Evolutionary conservation across 2,329 filamentous ascomycete species (phyloP), one percentile per base, ranked within the genome.

Genomic region (Ophiocordyceps camponoti-saundersi): DNA sequence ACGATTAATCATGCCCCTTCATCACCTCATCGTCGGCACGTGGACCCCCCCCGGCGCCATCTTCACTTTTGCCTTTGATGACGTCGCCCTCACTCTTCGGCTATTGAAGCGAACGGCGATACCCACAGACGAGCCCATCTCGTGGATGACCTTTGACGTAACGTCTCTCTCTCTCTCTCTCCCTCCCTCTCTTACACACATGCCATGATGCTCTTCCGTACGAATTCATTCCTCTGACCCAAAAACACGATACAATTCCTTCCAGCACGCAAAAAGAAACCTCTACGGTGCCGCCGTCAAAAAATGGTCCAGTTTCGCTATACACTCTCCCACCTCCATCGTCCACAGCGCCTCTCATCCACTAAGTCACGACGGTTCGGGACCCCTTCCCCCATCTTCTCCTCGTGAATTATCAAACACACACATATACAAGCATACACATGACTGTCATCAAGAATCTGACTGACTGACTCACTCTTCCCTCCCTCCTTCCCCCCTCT

Each of bases 241-340:
- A 8, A 8, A 26, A 4, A 26, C 4, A 4, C 4, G 8, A 4
- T 5, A 8, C 8, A 26, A 26, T 26, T 26, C 23, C 8, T 26
- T 26, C 4, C 58, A 90, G 81, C 85, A 93, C 65, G 69, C 74
- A 51, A 84, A 82, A 58, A 90, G 87, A 65, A 82, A 84, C 61
- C 81, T 94, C 50, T 94, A 94, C 62, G 87, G 87, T 56, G 81
- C 87, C 3, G 85, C 85, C 50, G 92, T 92, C 85, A 94, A 94
- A 72, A 90, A 88, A 62, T 94, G 86, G 85, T 82, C 82, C 45
- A 88, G 82, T 61, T 90, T 85, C 62, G 70, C 79, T 43, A 82
- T 93, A 56, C 76, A 80, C 56, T 81, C 76, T 54, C 83, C 86
- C 3, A 80, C 77, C 2, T 77, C 86, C 45, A 92, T 94, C 53